Base-by-base conservation (phyloP, 257 asterid species). In the Petunia axillaris region DNA sequence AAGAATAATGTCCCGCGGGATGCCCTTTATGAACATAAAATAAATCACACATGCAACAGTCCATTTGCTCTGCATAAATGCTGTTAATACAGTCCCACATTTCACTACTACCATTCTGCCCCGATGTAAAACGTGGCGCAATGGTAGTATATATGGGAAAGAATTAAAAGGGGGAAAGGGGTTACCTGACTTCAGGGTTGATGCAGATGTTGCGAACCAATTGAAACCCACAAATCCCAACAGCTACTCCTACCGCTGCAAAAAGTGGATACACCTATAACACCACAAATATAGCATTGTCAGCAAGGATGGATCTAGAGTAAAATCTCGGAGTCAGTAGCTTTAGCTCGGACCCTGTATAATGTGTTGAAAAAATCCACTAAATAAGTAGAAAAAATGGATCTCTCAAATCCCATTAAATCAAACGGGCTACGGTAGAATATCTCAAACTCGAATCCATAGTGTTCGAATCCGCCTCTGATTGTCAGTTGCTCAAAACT, bases 111-210 rank as follows among this genome's bases (percentile, higher is more conserved):
- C 70, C 46, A 58, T 38, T 46, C 35, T 10, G 48, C 48, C 71
- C 68, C 48, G 4, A 0, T 25, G 0, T 25, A 25, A 25, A 25
- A 25, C 25, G 25, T 0, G 25, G 25, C 25, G 0, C 25, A 0
- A 25, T 25, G 25, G 25, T 25, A 25, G 25, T 25, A 25, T 25
- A 25, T 25, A 25, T 25, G 25, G 25, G 25, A 25, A 0, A 25
- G 25, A 25, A 25, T 25, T 8, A 44, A 43, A 44, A 16, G 4
- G 57, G 43, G 57, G 54, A 43, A 4, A 13, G 8, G 58, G 4
- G 76, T 10, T 89, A 94, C 99, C 99, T 88, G 89, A 95, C 98
- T 93, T 95, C 97, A 65, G 98, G 98, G 77, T 95, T 95, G 67
- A 65, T 83, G 55, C 84, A 67, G 60, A 95, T 92, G 86, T 93